Evolutionary conservation across 345 rosid genomes (phyloP).

Genomic region (Arabidopsis suecica): DNA sequence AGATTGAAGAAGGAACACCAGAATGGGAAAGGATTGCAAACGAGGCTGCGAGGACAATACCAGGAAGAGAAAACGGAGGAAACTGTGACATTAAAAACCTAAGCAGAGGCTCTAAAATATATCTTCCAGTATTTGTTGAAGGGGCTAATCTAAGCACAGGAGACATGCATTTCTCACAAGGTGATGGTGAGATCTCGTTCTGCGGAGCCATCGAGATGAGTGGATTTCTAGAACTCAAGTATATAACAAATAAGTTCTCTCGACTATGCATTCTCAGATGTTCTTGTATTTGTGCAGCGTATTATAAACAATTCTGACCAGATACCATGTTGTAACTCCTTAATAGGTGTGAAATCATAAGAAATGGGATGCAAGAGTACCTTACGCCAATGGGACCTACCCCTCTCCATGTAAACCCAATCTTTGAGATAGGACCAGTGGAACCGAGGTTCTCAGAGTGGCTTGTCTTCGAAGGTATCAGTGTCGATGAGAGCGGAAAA

Average conservation of each 20-base stretch:
- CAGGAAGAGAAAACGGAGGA: conserved; percentile 97
- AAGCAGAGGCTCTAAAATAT: conserved; percentile 83
- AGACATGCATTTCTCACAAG: conserved; percentile 97
- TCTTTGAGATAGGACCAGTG: conserved; percentile 88
- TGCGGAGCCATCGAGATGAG: conserved; percentile 97
- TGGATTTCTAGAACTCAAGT: conserved; percentile 93
- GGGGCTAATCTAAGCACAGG: conserved; percentile 91
- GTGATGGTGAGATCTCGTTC: conserved; percentile 92
- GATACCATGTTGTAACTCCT: not conserved
- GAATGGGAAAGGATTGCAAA: conserved; percentile 79
- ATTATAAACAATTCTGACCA: not conserved
- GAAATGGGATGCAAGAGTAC: conserved; percentile 86
- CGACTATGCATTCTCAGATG: not conserved
- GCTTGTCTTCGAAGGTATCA: conserved; percentile 90
- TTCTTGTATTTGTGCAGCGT: not conserved
- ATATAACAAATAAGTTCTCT: conserved; percentile 2
- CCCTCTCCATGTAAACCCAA: conserved; percentile 86
- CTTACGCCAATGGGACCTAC: conserved; percentile 98
- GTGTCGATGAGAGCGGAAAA: conserved; percentile 82
- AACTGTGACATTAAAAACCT: conserved; percentile 93
- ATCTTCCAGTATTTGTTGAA: conserved; percentile 85
- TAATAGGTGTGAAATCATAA: conserved; percentile 75
- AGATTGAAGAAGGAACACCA: conserved; percentile 66
- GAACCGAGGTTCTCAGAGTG: conserved; percentile 95
- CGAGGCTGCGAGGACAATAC: conserved; percentile 87